Evolutionary conservation across 768 basidiomycete species (phyloP).

Genomic region (Candolleomyces aberdarensis): DNA sequence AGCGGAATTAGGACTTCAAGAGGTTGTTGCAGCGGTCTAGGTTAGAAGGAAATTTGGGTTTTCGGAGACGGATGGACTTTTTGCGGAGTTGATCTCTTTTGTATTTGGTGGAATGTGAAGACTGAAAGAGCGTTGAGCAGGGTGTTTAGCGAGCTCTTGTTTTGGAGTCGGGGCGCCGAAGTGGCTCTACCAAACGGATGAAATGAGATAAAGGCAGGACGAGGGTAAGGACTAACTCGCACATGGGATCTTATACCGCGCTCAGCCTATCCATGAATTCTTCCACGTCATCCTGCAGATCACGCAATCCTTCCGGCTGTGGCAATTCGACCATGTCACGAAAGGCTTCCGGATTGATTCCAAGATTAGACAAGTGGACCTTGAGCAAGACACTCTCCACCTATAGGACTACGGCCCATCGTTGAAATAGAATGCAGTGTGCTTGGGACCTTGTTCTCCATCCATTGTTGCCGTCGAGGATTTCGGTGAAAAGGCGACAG

Average conservation of each 20-base stretch:
- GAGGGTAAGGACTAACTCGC: conserved; percentile 16
- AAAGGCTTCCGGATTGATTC: conserved; percentile 38
- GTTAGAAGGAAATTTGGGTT: conserved; percentile 39
- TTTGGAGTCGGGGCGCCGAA: conserved; percentile 32
- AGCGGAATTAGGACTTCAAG: conserved; percentile 31
- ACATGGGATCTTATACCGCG: conserved; percentile 38
- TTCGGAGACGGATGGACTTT: conserved; percentile 37
- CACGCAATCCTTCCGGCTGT: conserved; percentile 27
- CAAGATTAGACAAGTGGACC: conserved; percentile 36
- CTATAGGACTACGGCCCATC: conserved; percentile 39
- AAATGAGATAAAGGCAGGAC: not conserved
- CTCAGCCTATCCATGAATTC: conserved; percentile 35
- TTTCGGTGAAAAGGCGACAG: not conserved
- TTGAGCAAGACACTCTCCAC: conserved; percentile 30
- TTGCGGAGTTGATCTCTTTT: conserved; percentile 32
- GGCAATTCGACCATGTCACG: conserved; percentile 35
- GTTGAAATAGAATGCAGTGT: conserved; percentile 34
- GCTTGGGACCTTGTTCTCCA: not conserved
- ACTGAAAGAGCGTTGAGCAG: conserved; percentile 38
- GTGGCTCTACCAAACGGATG: conserved; percentile 21
- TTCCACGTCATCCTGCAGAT: conserved; percentile 27
- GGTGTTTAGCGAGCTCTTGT: conserved; percentile 23
- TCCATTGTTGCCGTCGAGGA: not conserved
- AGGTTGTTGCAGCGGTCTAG: conserved; percentile 36
- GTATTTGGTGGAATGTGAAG: conserved; percentile 45